These are phyloP conservation scores for Cladosporium cucumerinum DNA, from an alignment of 2,329 filamentous ascomycete genomes.

Conservation along the genomic window DNA sequence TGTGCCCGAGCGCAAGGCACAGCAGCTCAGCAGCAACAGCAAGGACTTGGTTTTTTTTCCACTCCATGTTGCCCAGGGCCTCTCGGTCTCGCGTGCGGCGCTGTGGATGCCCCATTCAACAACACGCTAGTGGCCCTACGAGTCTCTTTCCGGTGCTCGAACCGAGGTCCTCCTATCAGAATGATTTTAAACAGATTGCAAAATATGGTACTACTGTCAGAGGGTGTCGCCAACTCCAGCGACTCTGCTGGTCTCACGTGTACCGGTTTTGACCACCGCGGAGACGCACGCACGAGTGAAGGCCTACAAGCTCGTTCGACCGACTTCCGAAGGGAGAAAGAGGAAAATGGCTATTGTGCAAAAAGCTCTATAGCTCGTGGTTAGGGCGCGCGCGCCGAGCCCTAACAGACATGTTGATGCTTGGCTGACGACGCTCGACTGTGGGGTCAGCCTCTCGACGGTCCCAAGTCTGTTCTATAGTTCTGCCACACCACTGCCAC, in stretches of 20 bases:
- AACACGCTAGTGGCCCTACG: constrained; percentile 6
- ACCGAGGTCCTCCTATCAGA: neutral
- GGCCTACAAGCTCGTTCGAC: neutral
- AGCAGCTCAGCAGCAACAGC: neutral
- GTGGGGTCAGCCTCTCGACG: neutral
- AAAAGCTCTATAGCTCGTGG: constrained; percentile 2
- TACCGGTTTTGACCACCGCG: neutral
- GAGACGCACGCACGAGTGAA: neutral
- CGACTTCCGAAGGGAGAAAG: neutral
- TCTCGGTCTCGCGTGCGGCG: neutral
- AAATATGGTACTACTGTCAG: neutral
- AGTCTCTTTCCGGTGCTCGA: neutral
- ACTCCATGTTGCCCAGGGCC: neutral
- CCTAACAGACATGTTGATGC: neutral
- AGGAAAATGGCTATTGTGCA: neutral
- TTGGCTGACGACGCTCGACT: constrained; percentile 14
- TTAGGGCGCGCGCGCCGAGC: constrained; percentile 6
- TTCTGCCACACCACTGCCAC: constrained; percentile 4
- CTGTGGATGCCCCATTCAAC: constrained; percentile 1
- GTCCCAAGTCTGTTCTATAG: neutral
- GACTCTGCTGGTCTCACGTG: neutral
- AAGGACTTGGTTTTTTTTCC: neutral
- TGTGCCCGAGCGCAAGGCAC: neutral
- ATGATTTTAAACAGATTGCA: neutral
- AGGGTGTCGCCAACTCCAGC: neutral